Percentiles rank a stretch among this genome's conserved stretches.
These are phyloP conservation scores for Zygnema cylindricum DNA, from an alignment of 139 green algal genomes.

Conservation along the genomic window DNA sequence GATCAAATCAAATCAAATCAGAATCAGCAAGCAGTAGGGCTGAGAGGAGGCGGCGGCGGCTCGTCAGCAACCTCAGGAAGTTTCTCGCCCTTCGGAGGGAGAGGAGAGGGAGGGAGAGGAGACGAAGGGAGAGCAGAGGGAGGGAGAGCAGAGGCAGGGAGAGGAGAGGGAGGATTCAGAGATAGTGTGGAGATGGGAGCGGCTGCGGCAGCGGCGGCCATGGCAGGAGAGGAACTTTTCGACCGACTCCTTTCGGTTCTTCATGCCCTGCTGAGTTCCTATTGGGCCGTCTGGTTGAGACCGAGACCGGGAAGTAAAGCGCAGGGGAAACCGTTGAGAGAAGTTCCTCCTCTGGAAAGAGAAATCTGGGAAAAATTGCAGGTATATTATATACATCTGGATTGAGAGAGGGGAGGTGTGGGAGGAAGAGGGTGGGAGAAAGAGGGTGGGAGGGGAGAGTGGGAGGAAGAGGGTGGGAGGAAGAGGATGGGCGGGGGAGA, in stretches of 20 bases:
- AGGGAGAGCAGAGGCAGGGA: background rate
- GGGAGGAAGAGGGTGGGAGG: too few relatives aligned
- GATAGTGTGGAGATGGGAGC: background rate
- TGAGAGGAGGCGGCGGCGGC: too few relatives aligned
- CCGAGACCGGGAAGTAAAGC: background rate
- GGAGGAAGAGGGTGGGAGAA: background rate
- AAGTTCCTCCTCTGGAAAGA: constrained; percentile 33
- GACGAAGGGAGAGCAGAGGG: background rate
- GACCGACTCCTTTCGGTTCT: constrained; percentile 66
- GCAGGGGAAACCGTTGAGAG: constrained; percentile 30
- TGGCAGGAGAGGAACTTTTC: constrained; percentile 62
- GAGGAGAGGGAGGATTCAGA: background rate
- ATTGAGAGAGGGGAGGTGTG: background rate
- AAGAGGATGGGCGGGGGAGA: too few relatives aligned
- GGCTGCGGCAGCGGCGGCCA: constrained; percentile 50
- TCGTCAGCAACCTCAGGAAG: background rate
- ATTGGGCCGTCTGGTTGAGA: constrained; percentile 69
- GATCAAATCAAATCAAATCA: too few relatives aligned
- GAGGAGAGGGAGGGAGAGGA: background rate
- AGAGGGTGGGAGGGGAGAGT: too few relatives aligned
- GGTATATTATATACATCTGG: background rate
- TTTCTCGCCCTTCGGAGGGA: background rate
- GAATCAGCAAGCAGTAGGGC: background rate
- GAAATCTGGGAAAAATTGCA: constrained; percentile 47
- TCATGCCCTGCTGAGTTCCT: constrained; percentile 62